Evolutionary conservation across 208 protist genomes (phyloP), one percentile per base, ranked within the genome.

Genomic region (Leishmania aethiopica): DNA sequence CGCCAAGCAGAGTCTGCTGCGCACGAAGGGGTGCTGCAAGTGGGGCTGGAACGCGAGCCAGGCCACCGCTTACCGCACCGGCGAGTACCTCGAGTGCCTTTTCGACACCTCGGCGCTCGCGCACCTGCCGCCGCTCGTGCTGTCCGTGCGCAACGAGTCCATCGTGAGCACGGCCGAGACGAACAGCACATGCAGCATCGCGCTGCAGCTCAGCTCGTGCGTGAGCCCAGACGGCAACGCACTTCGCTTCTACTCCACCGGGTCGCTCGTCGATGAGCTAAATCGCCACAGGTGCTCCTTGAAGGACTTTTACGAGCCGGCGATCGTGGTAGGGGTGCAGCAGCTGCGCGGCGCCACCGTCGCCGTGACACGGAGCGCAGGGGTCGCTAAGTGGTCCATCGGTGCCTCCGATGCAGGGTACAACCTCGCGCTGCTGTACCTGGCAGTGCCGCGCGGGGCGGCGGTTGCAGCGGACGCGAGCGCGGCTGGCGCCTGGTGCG

Each of bases 201-300:
- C 84, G 22, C 59, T 93, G 8, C 83, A 91, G 47, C 84, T 93
- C 10, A 87, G 42, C 22, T 42, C 84, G 80, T 67, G 78, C 79
- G 32, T 55, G 28, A 28, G 37, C 22, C 5, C 62, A 25, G 55
- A 51, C 7, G 84, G 77, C 35, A 28, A 53, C 60, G 15, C 35
- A 28, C 82, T 95, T 70, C 81, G 77, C n/a, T 86, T 95, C 62
- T 79, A 88, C 79, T 91, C 85, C 28, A 84, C 84, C 17, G 92
- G 92, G 47, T 93, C 89, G 40, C n/a, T 91, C 17, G 11, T 62
- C 66, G 37, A 19, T 85, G 66, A 10, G 51, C 22, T 32, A 1
- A 42, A 37, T 8, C n/a, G 40, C 28, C 74, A 42, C 19, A 5
- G 62, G 1, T 25, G 53, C 4, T 57, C 77, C 19, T 81, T 85